Evolutionary conservation across 805 yeast species (phyloP), one percentile per base, ranked within the genome.

Genomic region (Candida dajiaensis): DNA sequence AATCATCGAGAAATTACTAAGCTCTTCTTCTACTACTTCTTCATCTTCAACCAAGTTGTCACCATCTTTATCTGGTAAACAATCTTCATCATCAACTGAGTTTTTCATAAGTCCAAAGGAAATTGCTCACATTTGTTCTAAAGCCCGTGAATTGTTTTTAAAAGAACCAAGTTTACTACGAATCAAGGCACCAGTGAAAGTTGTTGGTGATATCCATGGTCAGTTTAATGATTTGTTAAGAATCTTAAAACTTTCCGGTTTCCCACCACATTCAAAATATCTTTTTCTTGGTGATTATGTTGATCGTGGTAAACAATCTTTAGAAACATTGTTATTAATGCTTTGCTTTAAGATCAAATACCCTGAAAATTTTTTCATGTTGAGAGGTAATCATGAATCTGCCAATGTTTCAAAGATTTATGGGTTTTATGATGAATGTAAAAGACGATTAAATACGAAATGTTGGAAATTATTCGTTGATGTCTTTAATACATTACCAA

Each of bases 391-490:
- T 67, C 99, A 94, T 68, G 99, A 94, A 70, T 88, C 96, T 67
- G 97, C 99, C 19, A 89, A 88, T 61, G 95, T 94, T 47, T 92
- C 98, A 2, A 79, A 97, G 53, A 96, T 94, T 28, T 94, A 94
- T 66, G 99, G 99, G 2, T 94, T 94, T 62, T 94, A 89, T 64
- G 99, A 94, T 68, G 99, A 94, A 69, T 94, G 99, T 72, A 94
- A 94, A 65, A 79, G 99, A 59, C 76, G 99, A 50, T 81, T 96
- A 58, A 87, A 85, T 60, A 79, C 90, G 58, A 94, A 92, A 63
- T 85, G 90, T 1, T 94, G 99, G 99, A 89, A 90, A 63, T 69
- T 80, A 25, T 94, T 94, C 61, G 80, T 94, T 55, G 99, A 94
- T 69, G 89, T 96, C 1, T 94, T 94, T 72, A 94, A 94, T 64